Conservation (phyloP, 2,329 filamentous ascomycete species). For the Colletotrichum noveboracense region DNA sequence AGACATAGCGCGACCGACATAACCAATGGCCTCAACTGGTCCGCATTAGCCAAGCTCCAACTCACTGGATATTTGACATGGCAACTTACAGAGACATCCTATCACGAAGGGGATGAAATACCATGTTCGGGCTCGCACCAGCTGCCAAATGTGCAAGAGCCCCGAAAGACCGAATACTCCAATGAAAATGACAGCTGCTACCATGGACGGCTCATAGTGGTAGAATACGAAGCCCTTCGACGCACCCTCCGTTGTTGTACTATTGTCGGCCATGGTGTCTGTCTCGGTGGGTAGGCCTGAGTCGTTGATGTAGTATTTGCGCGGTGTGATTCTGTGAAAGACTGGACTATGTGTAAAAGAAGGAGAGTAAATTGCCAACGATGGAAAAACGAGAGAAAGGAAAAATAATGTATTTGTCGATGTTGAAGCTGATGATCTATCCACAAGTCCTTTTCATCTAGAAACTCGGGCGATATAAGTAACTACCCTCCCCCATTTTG, state of each 20-base stretch:
- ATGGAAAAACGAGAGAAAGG: not conserved
- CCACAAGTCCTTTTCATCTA: not conserved
- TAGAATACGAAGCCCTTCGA: conserved; percentile 36
- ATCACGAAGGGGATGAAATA: conserved; percentile 58
- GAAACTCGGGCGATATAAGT: not conserved
- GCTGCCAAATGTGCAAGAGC: conserved; percentile 41
- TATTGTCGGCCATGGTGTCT: not conserved
- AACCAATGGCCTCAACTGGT: conserved; percentile 54
- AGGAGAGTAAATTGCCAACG: rapidly evolving
- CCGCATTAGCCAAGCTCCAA: not conserved
- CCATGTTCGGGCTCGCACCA: conserved; percentile 49
- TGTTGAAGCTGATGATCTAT: not conserved
- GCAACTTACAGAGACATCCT: conserved; percentile 55
- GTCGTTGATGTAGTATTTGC: not conserved
- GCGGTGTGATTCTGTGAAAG: not conserved
- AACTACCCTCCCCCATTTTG: not conserved
- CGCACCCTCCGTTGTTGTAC: not conserved
- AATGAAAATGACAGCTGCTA: conserved; percentile 47
- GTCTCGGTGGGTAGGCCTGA: not conserved
- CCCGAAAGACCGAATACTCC: conserved; percentile 45
- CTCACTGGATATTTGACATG: not conserved
- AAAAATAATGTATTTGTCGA: not conserved
- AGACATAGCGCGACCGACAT: conserved; percentile 54
- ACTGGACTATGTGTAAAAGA: not conserved
- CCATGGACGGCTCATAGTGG: conserved; percentile 51